A percentile compares a stretch with the other conserved stretches of the same genome.
These are phyloP conservation scores for Gardenia jasminoides DNA, from an alignment of 257 asterid genomes.

Conservation along the genomic window DNA sequence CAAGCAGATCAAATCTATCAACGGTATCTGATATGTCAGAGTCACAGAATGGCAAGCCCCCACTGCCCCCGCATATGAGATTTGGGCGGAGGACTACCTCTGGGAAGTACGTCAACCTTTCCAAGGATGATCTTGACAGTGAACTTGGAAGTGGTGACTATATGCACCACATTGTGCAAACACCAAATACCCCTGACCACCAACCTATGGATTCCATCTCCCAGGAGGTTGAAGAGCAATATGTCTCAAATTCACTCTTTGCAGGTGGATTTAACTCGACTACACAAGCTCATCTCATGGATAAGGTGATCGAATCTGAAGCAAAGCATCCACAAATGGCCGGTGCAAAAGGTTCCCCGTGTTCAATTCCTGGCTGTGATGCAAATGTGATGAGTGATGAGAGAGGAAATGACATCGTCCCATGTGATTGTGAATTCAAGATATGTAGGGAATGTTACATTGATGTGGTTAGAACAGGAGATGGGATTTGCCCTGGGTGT, in stretches of 20 bases:
- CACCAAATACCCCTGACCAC: conserved; percentile 84
- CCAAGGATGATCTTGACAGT: conserved; percentile 81
- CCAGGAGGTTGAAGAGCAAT: conserved; percentile 80
- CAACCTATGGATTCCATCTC: conserved; percentile 77
- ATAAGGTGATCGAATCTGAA: conserved; percentile 85
- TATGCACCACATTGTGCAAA: conserved; percentile 70
- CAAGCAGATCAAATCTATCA: not conserved
- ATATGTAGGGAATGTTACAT: conserved; percentile 67
- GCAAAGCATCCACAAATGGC: conserved; percentile 87
- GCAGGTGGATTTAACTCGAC: conserved; percentile 79
- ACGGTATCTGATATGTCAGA: not conserved
- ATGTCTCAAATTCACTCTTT: conserved; percentile 72
- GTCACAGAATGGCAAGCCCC: not conserved
- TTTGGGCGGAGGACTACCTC: conserved; percentile 53
- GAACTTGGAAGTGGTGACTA: conserved; percentile 68
- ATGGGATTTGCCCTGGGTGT: conserved; percentile 80
- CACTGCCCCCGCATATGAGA: not conserved
- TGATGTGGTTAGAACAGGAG: conserved; percentile 68
- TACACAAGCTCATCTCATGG: conserved; percentile 87
- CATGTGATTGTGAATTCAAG: conserved; percentile 80
- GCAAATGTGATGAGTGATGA: conserved; percentile 80
- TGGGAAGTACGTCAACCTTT: conserved; percentile 75
- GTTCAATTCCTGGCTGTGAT: conserved; percentile 75
- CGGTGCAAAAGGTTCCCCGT: conserved; percentile 71
- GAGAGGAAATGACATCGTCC: conserved; percentile 74